phyloP scores from a whole-genome alignment of 768 basidiomycete species.

The Leccinum rimulosum region DNA sequence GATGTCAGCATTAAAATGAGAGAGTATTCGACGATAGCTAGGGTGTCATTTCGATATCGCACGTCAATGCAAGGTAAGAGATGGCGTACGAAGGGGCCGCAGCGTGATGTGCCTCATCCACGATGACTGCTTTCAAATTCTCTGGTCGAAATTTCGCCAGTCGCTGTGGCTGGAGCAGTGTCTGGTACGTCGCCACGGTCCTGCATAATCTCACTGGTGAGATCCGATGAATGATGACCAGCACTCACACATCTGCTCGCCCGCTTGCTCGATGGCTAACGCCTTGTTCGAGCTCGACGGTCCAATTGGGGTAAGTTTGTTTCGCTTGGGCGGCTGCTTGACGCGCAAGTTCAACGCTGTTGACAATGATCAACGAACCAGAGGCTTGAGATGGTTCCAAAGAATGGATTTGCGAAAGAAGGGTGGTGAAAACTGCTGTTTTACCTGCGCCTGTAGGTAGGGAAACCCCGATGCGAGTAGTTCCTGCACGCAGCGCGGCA shows the following conservation, averaged over 20 bases:
- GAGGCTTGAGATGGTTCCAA: constrained; percentile 45
- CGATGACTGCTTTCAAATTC: constrained; percentile 68
- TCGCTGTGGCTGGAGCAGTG: constrained; percentile 60
- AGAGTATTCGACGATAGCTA: constrained; percentile 82
- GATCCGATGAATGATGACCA: background rate
- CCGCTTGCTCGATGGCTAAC: constrained; percentile 71
- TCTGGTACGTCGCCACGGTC: constrained; percentile 90
- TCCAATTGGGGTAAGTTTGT: constrained; percentile 65
- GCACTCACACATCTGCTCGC: constrained; percentile 71
- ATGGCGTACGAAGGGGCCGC: constrained; percentile 80
- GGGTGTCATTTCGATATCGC: constrained; percentile 5
- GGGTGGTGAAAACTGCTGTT: constrained; percentile 87
- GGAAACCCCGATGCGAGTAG: constrained; percentile 76
- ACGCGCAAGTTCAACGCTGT: constrained; percentile 82
- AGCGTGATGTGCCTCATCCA: constrained; percentile 96
- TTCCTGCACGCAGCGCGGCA: constrained; percentile 65
- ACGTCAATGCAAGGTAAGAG: background rate
- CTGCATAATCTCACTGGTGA: constrained; percentile 35
- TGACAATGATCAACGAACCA: constrained; percentile 79
- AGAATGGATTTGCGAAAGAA: constrained; percentile 63
- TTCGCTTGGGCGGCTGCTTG: constrained; percentile 79
- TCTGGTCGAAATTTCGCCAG: constrained; percentile 73
- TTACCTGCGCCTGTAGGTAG: constrained; percentile 86
- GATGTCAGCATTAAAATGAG: constrained; percentile 73
- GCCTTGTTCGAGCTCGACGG: constrained; percentile 92